These are phyloP conservation scores for Tulasnella sp. DNA, from an alignment of 768 basidiomycete genomes.

Conservation along the genomic window DNA sequence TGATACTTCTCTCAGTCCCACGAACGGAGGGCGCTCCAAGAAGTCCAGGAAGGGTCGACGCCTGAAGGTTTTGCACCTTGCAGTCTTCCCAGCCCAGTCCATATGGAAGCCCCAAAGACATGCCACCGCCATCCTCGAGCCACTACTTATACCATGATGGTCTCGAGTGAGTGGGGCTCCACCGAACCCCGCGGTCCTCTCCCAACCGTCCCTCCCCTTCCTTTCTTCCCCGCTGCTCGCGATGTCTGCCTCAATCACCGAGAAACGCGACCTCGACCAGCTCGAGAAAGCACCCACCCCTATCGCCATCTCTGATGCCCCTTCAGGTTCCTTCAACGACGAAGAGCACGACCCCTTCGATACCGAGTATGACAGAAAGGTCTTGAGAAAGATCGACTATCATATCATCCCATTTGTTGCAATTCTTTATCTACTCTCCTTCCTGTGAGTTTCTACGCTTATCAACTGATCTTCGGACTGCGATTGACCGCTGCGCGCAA, in stretches of 20 bases:
- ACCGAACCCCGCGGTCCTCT: conserved; percentile 6
- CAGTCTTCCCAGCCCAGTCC: background rate
- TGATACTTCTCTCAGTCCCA: background rate
- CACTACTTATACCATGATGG: background rate
- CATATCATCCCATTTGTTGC: conserved; percentile 70
- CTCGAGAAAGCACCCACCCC: background rate
- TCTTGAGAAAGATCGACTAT: conserved; percentile 31
- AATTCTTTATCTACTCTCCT: conserved; percentile 70
- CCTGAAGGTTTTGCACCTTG: background rate
- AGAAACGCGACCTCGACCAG: background rate
- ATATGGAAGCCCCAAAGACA: background rate
- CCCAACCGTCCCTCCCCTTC: background rate
- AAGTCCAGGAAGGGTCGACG: background rate
- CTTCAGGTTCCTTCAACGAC: background rate
- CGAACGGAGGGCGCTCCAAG: background rate
- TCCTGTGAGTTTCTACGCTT: conserved; percentile 40
- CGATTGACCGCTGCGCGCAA: background rate
- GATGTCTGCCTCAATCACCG: background rate
- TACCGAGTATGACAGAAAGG: conserved; percentile 16
- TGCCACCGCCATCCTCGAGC: background rate
- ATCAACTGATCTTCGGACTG: background rate
- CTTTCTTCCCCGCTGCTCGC: background rate
- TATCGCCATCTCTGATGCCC: background rate
- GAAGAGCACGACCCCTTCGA: conserved; percentile 10
- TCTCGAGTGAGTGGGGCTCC: background rate